Evolutionary conservation across 345 rosid species (phyloP).

Genomic region (Linum lewisii): DNA sequence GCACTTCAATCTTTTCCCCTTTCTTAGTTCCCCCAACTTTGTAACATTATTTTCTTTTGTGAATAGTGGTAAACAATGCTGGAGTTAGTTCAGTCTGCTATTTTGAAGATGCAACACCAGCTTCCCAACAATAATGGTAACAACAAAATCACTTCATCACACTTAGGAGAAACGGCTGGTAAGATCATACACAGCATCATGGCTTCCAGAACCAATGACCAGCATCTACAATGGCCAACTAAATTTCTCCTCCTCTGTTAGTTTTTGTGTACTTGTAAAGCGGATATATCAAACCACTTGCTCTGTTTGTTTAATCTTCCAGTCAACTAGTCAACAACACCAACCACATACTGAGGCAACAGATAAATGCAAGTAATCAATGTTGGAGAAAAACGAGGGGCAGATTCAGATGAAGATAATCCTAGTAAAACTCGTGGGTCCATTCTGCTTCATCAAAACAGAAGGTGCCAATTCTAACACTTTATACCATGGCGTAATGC

Average conservation of each 20-base stretch:
- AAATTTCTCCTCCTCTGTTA: too few relatives aligned
- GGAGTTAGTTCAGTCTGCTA: not conserved
- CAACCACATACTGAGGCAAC: too few relatives aligned
- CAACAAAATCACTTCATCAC: not conserved
- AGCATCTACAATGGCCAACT: not conserved
- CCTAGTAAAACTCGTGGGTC: conserved; percentile 5
- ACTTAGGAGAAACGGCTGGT: not conserved
- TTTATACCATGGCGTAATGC: too few relatives aligned
- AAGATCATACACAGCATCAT: not conserved
- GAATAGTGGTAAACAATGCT: conserved; percentile 23
- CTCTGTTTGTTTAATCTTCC: too few relatives aligned
- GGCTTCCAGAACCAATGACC: not conserved
- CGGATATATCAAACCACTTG: too few relatives aligned
- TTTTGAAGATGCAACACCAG: conserved; percentile 7
- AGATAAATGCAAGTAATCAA: conserved; percentile 6
- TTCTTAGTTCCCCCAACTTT: too few relatives aligned
- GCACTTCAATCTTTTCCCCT: too few relatives aligned
- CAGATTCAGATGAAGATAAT: conserved; percentile 9
- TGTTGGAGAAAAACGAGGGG: conserved; percentile 3
- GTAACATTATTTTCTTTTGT: too few relatives aligned
- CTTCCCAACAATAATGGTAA: conserved; percentile 10
- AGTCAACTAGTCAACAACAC: too few relatives aligned
- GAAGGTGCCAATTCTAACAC: too few relatives aligned
- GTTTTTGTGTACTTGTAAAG: too few relatives aligned
- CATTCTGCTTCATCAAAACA: not conserved